phyloP scores from a whole-genome alignment of 73 alveolate genomes.

The Stentor coeruleus region DNA sequence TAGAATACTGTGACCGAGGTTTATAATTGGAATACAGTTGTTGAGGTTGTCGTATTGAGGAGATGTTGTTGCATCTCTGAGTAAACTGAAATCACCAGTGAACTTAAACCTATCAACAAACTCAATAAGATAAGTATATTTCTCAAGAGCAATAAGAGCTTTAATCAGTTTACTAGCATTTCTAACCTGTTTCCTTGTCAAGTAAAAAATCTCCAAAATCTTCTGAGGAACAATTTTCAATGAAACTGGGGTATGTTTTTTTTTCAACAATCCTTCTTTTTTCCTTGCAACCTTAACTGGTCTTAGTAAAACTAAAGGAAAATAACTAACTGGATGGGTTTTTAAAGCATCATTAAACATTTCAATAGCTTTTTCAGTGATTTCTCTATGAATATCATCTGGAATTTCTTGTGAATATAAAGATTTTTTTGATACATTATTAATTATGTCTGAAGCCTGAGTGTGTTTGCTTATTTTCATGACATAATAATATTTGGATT shows the following conservation, averaged over 20 bases:
- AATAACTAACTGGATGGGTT: no score
- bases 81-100: neutral
- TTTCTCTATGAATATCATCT: neutral
- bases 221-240: neutral
- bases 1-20: conserved; percentile 39
- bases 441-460: no score
- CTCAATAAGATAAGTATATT: neutral
- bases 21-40: conserved; percentile 31
- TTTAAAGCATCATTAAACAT: neutral
- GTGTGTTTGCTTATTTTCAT: neutral
- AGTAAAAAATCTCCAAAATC: neutral
- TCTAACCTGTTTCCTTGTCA: neutral
- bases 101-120: neutral
- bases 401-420: neutral
- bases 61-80: neutral
- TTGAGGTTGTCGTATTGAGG: conserved; percentile 17
- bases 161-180: neutral
- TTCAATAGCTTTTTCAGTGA: neutral
- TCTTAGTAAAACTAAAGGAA: no score
- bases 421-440: neutral
- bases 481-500: neutral
- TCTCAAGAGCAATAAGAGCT: neutral
- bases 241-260: neutral
- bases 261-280: no score
- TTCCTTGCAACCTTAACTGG: no score